Evolutionary conservation across 148 eudicot genomes (phyloP), one percentile per base, ranked within the genome.

Genomic region (Tetragonia tetragonoides): DNA sequence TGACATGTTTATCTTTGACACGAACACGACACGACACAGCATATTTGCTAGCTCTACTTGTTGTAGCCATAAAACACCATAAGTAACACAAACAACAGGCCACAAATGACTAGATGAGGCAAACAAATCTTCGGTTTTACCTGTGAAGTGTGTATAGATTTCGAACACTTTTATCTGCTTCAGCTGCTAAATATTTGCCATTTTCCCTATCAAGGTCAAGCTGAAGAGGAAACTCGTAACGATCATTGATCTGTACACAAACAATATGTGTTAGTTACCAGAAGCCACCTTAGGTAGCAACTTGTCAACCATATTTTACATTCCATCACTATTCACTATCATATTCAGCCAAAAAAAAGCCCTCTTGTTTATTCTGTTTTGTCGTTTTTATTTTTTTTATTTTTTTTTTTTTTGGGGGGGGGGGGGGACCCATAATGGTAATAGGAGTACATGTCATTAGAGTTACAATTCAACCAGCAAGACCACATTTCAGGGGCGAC

Each of bases 61-160:
- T 66, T 16, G 46, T 66, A 21, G 47, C 24, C 51, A 67, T 41
- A 44, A 15, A n/a, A 53, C 28, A 47, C 56, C 34, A 53, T 28
- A 71, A 49, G 2, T 28, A 28, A 51, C 24, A 61, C 64, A n/a
- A 71, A 70, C 7, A 46, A 51, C 41, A 4, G 28, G 74, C 1
- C 75, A 72, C 57, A 72, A 72, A 72, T 17, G 24, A 53, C 23
- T 51, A 28, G n/a, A 73, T n/a, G 34, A 16, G n/a, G 42, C 3
- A 70, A 34, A 41, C 3, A 73, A 21, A 37, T 54, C 8, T 66
- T 66, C 12, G 21, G 10, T 53, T 28, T 40, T 83, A 91, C 97
- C 97, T 91, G 80, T 93, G 97, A 75, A 93, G 97, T 41, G 86
- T 88, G 80, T 91, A 93, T 7, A 91, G 89, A 77, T 93, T 93